phyloP scores from a whole-genome alignment of 78 protist species.

The Goniomonas avonlea region DNA sequence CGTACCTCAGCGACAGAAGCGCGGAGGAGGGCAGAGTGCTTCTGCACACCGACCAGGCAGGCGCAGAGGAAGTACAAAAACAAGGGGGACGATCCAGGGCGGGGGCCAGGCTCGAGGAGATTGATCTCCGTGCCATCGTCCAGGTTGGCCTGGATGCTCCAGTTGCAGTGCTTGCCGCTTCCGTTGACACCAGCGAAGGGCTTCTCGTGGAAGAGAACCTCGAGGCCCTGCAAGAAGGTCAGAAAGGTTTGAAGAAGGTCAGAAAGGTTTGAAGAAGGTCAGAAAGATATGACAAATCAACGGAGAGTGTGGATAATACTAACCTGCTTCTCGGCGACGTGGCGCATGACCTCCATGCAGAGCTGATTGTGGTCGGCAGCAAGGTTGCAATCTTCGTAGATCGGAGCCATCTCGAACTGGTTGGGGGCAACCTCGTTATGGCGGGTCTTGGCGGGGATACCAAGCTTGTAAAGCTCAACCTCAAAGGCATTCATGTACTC shows the following conservation, averaged over 20 bases:
- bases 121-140: too few species aligned
- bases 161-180: conserved; percentile 89
- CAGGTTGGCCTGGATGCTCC: too few species aligned
- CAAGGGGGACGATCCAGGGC: too few species aligned
- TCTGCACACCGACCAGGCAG: neutral
- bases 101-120: too few species aligned
- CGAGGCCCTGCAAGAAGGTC: conserved; percentile 59
- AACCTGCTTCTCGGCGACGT: neutral
- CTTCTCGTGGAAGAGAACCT: conserved; percentile 79
- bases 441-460: conserved; percentile 72
- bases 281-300: too few species aligned
- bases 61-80: too few species aligned
- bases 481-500: conserved; percentile 60
- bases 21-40: conserved; percentile 60
- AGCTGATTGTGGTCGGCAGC: conserved; percentile 78
- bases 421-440: conserved; percentile 92
- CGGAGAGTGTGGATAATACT: too few species aligned
- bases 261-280: too few species aligned
- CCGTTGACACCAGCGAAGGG: conserved; percentile 86
- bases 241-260: too few species aligned
- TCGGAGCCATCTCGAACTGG: conserved; percentile 86
- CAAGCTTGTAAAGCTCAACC: conserved; percentile 65
- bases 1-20: conserved; percentile 27
- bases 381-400: conserved; percentile 65
- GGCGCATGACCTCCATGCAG: conserved; percentile 65